Evolutionary conservation across 257 asterid genomes (phyloP), one percentile per base, ranked within the genome.

Genomic region (Primulina huaijiensis): DNA sequence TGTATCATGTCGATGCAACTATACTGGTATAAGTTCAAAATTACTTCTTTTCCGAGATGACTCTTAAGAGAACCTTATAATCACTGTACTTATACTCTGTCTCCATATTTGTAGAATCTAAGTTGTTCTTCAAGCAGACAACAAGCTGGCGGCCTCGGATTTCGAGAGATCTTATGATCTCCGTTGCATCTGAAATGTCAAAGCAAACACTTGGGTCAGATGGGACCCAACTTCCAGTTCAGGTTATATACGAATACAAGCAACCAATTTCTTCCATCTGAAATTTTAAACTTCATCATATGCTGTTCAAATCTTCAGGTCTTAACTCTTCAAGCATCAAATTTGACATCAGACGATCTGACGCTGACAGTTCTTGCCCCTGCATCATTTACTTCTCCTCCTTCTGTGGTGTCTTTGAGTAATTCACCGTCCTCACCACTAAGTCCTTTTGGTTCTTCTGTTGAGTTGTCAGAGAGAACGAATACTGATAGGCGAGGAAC

Each of bases 341-440:
- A 94, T 72, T 79, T 86, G 92, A 91, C 97, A 56, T 79, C 89
- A 6, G 90, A 91, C 20, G 90, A 86, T 83, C 90, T 94, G 85
- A 91, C 95, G 30, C 76, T 94, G 81, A 94, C 92, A 6, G 92
- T 94, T 80, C 97, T 86, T 76, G 99, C 99, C 75, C 99, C 98
- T 60, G 87, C 97, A 75, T 94, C 99, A 72, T 84, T 91, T 87
- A 84, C 95, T 75, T 85, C 96, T 68, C 97, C 92, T 62, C 97
- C 97, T 64, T 89, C 98, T 71, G 89, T 94, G 69, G 82, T 94
- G 70, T 80, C 98, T 30, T 82, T 91, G 87, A 83, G 90, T 73
- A 77, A 84, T 75, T 81, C 92, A 35, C 88, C 92, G 0, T 67
- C 85, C 60, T 80, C 92, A 65, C 91, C 96, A 31, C 58, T 71